A percentile compares a stretch with the other conserved stretches of the same genome.
Conservation (phyloP, 1,139 yeast species). For the Saccharomyces hybrid region DNA sequence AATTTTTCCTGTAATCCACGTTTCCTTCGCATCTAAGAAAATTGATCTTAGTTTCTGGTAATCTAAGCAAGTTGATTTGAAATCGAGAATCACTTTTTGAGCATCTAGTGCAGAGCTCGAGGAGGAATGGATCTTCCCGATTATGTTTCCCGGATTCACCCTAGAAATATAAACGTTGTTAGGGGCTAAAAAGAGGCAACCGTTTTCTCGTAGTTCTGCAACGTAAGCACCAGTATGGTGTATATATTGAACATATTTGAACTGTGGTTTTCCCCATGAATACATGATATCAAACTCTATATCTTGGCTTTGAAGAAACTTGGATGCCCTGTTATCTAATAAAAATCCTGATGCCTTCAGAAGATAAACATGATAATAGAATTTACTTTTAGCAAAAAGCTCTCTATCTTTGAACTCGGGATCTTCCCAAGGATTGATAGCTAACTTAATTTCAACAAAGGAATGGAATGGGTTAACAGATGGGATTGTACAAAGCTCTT, state of each 20-base stretch:
- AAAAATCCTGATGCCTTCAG: slow-evolving; percentile 65
- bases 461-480: slow-evolving; percentile 80
- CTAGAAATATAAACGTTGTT: slow-evolving; percentile 67
- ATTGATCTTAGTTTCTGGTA: slow-evolving; percentile 40
- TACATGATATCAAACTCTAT: slow-evolving; percentile 53
- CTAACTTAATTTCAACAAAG: slow-evolving; percentile 57
- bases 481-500: slow-evolving; percentile 73
- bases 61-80: slow-evolving; percentile 55
- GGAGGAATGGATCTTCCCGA: slow-evolving; percentile 20
- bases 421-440: slow-evolving; percentile 60
- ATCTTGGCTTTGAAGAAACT: slow-evolving; percentile 46
- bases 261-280: slow-evolving; percentile 87
- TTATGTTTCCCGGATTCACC: slow-evolving; percentile 38
- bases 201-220: slow-evolving; percentile 78
- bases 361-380: slow-evolving; percentile 55
- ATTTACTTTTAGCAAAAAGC: slow-evolving; percentile 39
- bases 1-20: slow-evolving; percentile 32
- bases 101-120: slow-evolving; percentile 43
- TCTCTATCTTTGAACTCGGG: slow-evolving; percentile 42
- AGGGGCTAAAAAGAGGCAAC: slow-evolving; percentile 74
- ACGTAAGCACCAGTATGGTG: slow-evolving; percentile 85
- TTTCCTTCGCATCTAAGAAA: slow-evolving; percentile 51
- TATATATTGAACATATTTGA: slow-evolving; percentile 79
- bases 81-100: slow-evolving; percentile 63
- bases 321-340: slow-evolving; percentile 73